A percentile compares a stretch with the other conserved stretches of the same genome.
These are phyloP conservation scores for Aspergillus glaucus DNA, from an alignment of 2,329 filamentous ascomycete genomes.

Conservation along the genomic window DNA sequence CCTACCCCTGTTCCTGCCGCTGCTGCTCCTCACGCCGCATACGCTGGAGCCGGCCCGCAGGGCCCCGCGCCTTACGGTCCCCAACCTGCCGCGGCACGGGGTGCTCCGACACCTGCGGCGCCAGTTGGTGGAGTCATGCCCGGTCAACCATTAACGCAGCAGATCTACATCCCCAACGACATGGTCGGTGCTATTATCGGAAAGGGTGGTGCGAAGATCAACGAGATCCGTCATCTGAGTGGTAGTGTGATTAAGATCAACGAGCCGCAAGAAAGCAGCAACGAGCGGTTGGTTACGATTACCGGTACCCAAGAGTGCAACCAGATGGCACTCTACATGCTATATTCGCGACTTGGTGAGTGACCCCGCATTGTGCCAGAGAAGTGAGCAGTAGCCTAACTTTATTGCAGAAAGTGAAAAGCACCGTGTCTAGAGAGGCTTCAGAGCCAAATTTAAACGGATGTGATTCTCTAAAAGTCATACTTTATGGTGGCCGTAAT, in stretches of 20 bases:
- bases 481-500: conserved; percentile 13
- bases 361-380: conserved; percentile 1
- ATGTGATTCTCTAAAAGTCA: conserved; percentile 5
- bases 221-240: conserved; percentile 93
- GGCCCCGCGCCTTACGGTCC: conserved; percentile 66
- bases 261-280: conserved; percentile 97
- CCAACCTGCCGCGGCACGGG: conserved; percentile 52
- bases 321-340: conserved; percentile 99
- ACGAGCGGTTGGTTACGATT: conserved; percentile 93
- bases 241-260: conserved; percentile 99
- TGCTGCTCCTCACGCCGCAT: conserved; percentile 62
- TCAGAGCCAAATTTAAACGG: not conserved
- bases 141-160: conserved; percentile 84
- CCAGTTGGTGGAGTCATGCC: conserved; percentile 70
- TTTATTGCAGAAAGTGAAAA: conserved; percentile 62
- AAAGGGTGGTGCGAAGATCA: conserved; percentile 98
- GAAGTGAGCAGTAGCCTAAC: conserved; percentile 7
- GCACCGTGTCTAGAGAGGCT: conserved; percentile 54
- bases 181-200: conserved; percentile 99
- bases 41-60: conserved; percentile 72
- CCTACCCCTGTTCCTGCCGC: conserved; percentile 65
- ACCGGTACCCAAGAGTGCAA: conserved; percentile 98
- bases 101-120: conserved; percentile 57
- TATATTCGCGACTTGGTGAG: conserved; percentile 90
- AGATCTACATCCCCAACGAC: conserved; percentile 98